Evolutionary conservation across 768 basidiomycete species (phyloP).

Genomic region (Mycena rebaudengoi): DNA sequence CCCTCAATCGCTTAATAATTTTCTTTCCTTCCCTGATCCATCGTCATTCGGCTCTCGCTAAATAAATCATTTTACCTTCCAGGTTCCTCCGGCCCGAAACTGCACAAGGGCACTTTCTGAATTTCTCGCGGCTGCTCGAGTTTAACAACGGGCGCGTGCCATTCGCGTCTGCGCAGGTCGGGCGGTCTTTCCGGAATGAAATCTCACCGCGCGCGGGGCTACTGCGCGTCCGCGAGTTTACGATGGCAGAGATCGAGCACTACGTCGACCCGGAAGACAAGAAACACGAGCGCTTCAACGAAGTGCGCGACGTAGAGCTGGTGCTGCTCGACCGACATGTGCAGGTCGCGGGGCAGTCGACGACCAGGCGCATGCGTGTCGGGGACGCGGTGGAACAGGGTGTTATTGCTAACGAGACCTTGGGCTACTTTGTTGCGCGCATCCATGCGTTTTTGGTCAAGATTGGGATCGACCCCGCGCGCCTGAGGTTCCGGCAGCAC

Average conservation of each 20-base stretch:
- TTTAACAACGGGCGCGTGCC: slow-evolving; percentile 98
- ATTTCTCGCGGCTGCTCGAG: slow-evolving; percentile 95
- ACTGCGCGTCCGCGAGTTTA: slow-evolving; percentile 97
- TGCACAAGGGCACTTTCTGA: slow-evolving; percentile 98
- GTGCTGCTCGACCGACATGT: slow-evolving; percentile 82
- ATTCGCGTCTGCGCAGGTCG: slow-evolving; percentile 97
- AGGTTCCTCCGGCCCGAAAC: slow-evolving; percentile 98
- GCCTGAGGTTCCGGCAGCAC: slow-evolving; percentile 95
- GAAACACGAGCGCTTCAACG: slow-evolving; percentile 82
- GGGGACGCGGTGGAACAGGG: slow-evolving; percentile 90
- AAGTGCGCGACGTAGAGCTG: slow-evolving; percentile 79
- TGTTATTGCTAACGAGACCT: slow-evolving; percentile 94
- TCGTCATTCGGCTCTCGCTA: no score
- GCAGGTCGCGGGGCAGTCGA: slow-evolving; percentile 79
- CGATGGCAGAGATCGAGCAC: slow-evolving; percentile 99
- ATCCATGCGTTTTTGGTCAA: slow-evolving; percentile 89
- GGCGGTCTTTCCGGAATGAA: slow-evolving; percentile 96
- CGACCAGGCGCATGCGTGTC: slow-evolving; percentile 71
- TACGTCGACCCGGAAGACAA: slow-evolving; percentile 97
- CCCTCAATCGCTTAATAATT: no score
- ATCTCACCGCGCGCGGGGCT: slow-evolving; percentile 97
- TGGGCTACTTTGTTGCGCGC: slow-evolving; percentile 96
- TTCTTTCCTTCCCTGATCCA: not conserved
- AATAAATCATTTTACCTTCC: slow-evolving; percentile 9
- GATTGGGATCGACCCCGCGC: slow-evolving; percentile 86